Evolutionary conservation across 805 yeast genomes (phyloP).

Genomic region (Schizosaccharomyces octosporus): DNA sequence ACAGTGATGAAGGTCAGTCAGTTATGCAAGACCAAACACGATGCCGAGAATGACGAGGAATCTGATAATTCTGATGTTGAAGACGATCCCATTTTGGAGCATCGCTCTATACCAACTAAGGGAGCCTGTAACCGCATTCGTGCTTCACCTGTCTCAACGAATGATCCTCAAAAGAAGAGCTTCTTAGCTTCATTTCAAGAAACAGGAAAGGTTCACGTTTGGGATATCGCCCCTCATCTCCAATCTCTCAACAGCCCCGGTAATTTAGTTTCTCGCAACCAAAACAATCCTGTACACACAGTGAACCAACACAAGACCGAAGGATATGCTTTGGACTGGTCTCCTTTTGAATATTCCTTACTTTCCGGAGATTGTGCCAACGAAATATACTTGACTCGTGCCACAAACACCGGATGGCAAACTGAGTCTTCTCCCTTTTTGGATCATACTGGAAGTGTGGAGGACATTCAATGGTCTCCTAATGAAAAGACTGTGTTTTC

Average conservation of each 20-base stretch:
- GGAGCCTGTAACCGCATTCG: slow-evolving; percentile 77
- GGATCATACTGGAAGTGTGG: slow-evolving; percentile 34
- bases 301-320: slow-evolving; percentile 71
- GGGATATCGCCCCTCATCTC: slow-evolving; percentile 55
- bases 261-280: slow-evolving; percentile 45
- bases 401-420: slow-evolving; percentile 48
- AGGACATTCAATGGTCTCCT: slow-evolving; percentile 90
- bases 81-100: slow-evolving; percentile 58
- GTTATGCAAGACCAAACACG: slow-evolving; percentile 64
- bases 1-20: slow-evolving; percentile 62
- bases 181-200: slow-evolving; percentile 75
- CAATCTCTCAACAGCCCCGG: slow-evolving; percentile 81
- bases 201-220: slow-evolving; percentile 68
- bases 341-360: slow-evolving; percentile 50
- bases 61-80: slow-evolving; percentile 37
- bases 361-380: slow-evolving; percentile 80
- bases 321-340: slow-evolving; percentile 95
- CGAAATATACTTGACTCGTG: slow-evolving; percentile 48
- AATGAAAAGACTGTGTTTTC: slow-evolving; percentile 85
- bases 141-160: slow-evolving; percentile 49
- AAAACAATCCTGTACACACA: slow-evolving; percentile 63
- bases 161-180: slow-evolving; percentile 41
- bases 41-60: slow-evolving; percentile 47
- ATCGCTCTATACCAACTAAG: slow-evolving; percentile 50
- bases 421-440: slow-evolving; percentile 64